Evolutionary conservation across 2,329 filamentous ascomycete species (phyloP).

Genomic region (Cercospora zeae-maydis): DNA sequence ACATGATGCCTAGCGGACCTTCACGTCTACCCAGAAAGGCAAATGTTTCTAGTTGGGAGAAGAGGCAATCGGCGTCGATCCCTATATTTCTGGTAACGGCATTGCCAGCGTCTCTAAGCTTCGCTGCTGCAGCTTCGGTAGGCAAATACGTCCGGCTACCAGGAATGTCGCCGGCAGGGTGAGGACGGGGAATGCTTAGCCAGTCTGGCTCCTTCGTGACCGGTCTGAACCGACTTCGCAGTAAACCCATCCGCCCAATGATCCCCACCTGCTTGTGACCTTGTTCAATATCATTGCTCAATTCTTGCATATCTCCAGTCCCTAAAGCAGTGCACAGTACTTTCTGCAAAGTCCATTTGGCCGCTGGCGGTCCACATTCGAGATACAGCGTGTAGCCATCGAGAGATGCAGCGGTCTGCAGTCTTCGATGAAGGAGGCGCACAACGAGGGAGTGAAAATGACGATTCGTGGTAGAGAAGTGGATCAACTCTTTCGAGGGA

Average conservation of each 20-base stretch:
- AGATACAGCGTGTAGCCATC: slow-evolving; percentile 66
- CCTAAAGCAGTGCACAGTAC: slow-evolving; percentile 65
- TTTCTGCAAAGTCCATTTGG: slow-evolving; percentile 64
- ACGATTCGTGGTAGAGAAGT: slow-evolving; percentile 56
- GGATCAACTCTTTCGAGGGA: slow-evolving; percentile 46
- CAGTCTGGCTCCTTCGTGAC: slow-evolving; percentile 52
- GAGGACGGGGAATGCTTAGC: slow-evolving; percentile 37
- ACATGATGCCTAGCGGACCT: slow-evolving; percentile 58
- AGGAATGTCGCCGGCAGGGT: slow-evolving; percentile 49
- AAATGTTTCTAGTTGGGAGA: slow-evolving; percentile 68
- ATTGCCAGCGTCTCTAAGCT: slow-evolving; percentile 18
- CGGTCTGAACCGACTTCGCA: slow-evolving; percentile 71
- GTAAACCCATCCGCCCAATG: slow-evolving; percentile 51
- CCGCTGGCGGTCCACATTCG: slow-evolving; percentile 72
- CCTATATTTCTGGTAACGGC: slow-evolving; percentile 58
- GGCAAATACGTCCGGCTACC: slow-evolving; percentile 41
- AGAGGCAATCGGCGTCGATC: slow-evolving; percentile 67
- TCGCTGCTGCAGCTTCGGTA: slow-evolving; percentile 19
- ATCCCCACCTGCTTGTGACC: slow-evolving; percentile 34
- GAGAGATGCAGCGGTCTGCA: slow-evolving; percentile 56
- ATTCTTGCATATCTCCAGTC: slow-evolving; percentile 56
- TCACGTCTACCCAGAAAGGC: slow-evolving; percentile 66
- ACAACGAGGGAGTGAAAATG: slow-evolving; percentile 62
- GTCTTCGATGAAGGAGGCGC: slow-evolving; percentile 61
- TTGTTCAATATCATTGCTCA: slow-evolving; percentile 36